A percentile compares a stretch with the other conserved stretches of the same genome.
Conservation (phyloP, 1,284 basidiomycete species). For the Entoloma clypeatum region DNA sequence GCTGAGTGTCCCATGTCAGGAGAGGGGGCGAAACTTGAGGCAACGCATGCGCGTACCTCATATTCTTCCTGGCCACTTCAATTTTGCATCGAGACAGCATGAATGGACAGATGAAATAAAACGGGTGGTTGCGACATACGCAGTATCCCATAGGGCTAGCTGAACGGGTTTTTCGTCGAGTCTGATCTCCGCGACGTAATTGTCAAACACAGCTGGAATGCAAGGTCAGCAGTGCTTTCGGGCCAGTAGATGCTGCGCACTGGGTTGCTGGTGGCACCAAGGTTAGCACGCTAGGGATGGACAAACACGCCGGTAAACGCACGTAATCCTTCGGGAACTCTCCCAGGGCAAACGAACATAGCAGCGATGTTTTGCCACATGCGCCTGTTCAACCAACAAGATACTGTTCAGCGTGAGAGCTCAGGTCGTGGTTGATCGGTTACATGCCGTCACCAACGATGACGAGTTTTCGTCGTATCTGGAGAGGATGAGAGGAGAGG, state of each 20-base stretch:
- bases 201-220: constrained; percentile 85
- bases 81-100: constrained; percentile 18
- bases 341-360: constrained; percentile 91
- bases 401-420: constrained; percentile 19
- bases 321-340: constrained; percentile 98
- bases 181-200: constrained; percentile 97
- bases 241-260: constrained; percentile 14
- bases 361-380: constrained; percentile 80
- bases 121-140: constrained; percentile 53
- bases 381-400: constrained; percentile 49
- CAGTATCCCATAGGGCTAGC: constrained; percentile 95
- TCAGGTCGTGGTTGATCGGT: constrained; percentile 20
- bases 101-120: constrained; percentile 10
- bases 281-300: constrained; percentile 12
- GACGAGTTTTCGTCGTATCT: constrained; percentile 87
- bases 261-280: constrained; percentile 19
- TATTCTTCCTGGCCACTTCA: constrained; percentile 89
- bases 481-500: constrained; percentile 10
- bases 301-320: constrained; percentile 31
- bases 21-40: constrained; percentile 7
- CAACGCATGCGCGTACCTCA: constrained; percentile 53
- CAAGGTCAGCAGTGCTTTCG: constrained; percentile 10
- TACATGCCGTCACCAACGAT: constrained; percentile 90
- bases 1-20: constrained; percentile 41
- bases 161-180: constrained; percentile 97